These are phyloP conservation scores for Wilhelminamyces savonicus DNA, from an alignment of 805 yeast genomes.

Conservation along the genomic window DNA sequence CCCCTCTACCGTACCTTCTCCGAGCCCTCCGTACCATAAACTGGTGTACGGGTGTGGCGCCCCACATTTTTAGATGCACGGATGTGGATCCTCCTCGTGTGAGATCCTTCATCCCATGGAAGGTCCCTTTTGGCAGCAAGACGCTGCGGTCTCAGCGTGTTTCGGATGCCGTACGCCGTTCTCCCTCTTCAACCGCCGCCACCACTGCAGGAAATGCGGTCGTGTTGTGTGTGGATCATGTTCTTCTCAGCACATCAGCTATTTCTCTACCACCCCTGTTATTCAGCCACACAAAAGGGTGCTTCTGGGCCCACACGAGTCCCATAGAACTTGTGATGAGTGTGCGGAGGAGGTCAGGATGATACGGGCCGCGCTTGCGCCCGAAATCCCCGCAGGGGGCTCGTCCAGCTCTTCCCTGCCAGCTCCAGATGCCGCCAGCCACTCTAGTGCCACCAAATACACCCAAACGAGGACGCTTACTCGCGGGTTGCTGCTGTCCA, in stretches of 20 bases:
- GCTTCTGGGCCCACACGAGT: constrained; percentile 6
- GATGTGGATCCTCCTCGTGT: too few relatives aligned
- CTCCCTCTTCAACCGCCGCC: constrained; percentile 63
- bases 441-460: constrained; percentile 14
- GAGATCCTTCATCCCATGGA: too few relatives aligned
- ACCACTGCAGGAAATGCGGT: constrained; percentile 83
- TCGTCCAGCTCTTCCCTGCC: constrained; percentile 1
- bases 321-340: constrained; percentile 67
- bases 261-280: constrained; percentile 13
- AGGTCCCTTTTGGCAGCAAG: constrained; percentile 79
- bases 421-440: constrained; percentile 3
- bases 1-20: too few relatives aligned
- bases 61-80: too few relatives aligned
- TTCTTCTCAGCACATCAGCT: constrained; percentile 42
- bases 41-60: too few relatives aligned
- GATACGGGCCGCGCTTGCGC: constrained; percentile 9
- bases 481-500: constrained; percentile 13
- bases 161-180: constrained; percentile 47
- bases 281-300: constrained; percentile 10
- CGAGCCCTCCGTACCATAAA: too few relatives aligned
- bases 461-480: constrained; percentile 12
- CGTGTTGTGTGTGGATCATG: constrained; percentile 70
- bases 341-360: constrained; percentile 52
- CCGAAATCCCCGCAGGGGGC: constrained; percentile 1
- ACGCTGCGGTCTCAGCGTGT: constrained; percentile 47